A percentile compares a stretch with the other conserved stretches of the same genome.
Evolutionary conservation across 305 asterid species (phyloP).

Genomic region (Ilex paraguariensis): DNA sequence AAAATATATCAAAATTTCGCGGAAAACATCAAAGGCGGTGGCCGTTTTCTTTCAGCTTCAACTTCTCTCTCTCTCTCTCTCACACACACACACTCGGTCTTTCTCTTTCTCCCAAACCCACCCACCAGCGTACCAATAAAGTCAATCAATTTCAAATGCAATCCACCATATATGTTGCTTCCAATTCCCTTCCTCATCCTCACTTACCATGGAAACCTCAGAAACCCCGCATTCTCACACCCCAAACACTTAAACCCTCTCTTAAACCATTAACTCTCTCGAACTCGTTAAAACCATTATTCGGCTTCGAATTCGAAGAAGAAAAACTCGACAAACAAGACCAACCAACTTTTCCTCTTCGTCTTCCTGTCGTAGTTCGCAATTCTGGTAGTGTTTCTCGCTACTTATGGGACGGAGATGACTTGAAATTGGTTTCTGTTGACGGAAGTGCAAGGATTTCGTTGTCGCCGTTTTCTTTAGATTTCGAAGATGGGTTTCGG

Average conservation of each 20-base stretch:
- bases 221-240: conserved; percentile 13
- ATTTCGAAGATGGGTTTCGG: conserved; percentile 46
- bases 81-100: too few relatives aligned
- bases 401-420: conserved; percentile 72
- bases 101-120: too few relatives aligned
- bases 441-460: conserved; percentile 44
- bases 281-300: conserved; percentile 29
- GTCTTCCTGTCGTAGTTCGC: conserved; percentile 54
- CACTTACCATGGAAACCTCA: conserved; percentile 6
- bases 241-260: conserved; percentile 39
- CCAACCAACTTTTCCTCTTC: conserved; percentile 12
- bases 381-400: conserved; percentile 50
- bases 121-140: neutral
- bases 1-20: too few relatives aligned
- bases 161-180: neutral
- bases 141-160: conserved; percentile 4
- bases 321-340: conserved; percentile 22
- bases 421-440: conserved; percentile 45
- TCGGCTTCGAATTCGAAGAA: conserved; percentile 24
- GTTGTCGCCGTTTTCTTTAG: conserved; percentile 34
- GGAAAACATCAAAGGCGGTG: too few relatives aligned
- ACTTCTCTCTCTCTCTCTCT: too few relatives aligned
- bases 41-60: too few relatives aligned
- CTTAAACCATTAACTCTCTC: conserved; percentile 43
- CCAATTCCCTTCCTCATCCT: neutral